Evolutionary conservation across 2,329 filamentous ascomycete genomes (phyloP), one percentile per base, ranked within the genome.

Genomic region (Simplicillium aogashimaense): DNA sequence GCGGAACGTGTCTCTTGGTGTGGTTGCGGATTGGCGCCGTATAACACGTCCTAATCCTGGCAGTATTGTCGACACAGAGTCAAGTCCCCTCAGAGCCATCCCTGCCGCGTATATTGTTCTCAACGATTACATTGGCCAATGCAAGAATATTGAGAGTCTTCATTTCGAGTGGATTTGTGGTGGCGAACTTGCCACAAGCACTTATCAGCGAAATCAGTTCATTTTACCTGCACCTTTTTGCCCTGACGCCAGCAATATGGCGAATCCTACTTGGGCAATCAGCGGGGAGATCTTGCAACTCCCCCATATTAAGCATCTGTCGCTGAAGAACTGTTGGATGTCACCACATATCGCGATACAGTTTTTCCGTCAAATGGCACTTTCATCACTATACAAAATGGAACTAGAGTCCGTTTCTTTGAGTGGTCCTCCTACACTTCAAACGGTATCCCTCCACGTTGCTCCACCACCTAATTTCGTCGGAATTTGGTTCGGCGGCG

Each of bases 311-410:
- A 64, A 74, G 44, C 63, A 76, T 37, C 56, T 86, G 3, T 78
- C 72, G 0, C 60, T 86, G 8, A 75, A 75, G 48, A 86, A 86
- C 49, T 84, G 81, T 58, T 86, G 81, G 79, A 62, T 77, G 11
- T 71, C 72, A 3, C 80, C 81, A 1, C 63, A 70, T 32, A 64
- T 77, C 2, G 63, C 85, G 28, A 51, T 69, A 28, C 60, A 66
- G 10, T 65, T 79, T 38, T 59, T 79, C 43, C 59, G 60, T 3
- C 53, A 57, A 4, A 72, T 79, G 55, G 63, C 67, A 15, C 52
- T 59, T 5, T 53, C 58, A 7, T 63, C 56, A 2, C 56, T 85
- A 11, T 63, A 71, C 45, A 69, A 66, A 15, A 54, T 86, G 13
- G 68, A 69, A 8, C 59, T 86, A 2, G 70, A 83, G 47, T 80